Base-by-base conservation (phyloP, 768 basidiomycete genomes). In the Grammothele lineata region DNA sequence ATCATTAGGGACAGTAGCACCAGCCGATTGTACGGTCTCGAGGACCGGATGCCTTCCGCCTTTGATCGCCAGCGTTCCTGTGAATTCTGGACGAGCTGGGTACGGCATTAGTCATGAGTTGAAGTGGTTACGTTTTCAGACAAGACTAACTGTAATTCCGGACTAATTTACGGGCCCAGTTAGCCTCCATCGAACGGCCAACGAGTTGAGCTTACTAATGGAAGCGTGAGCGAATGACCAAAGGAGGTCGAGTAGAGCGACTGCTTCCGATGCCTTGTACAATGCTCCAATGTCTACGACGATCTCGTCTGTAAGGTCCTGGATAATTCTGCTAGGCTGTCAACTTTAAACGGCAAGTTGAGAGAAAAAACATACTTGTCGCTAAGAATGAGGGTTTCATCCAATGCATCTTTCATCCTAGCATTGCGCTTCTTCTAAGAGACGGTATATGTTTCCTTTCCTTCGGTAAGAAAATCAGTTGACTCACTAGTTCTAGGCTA, bases 11-110 rank as follows among this genome's bases (percentile, higher is more conserved):
- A 97, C 81, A 22, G 93, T 70, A 4, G 75, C 80, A 3, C 83
- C 86, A 0, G 78, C 75, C 1, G 80, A 69, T 50, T 85, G 81
- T 2, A 85, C 70, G 5, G 71, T 81, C 62, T 95, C 91, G 12
- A 95, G 73, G 6, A 96, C 75, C 1, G 95, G 93, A 62, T 97
- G 93, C 3, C 90, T 77, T 1, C 93, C 92, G 0, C 80, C 76
- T 63, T 92, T 94, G 64, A 97, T 85, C 1, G 92, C 92, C 7
- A 93, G 70, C 3, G 90, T 93, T 2, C 83, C 87, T 6, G 91
- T 93, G 58, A 91, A 92, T 56, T 95, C 92, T 1, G 94, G 94
- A 4, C 93, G 88, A 19, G 86, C 92, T 93, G 40, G n/a, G n/a
- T n/a, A n/a, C n/a, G n/a, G n/a, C n/a, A n/a, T n/a, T n/a, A n/a